phyloP scores from a whole-genome alignment of 768 basidiomycete genomes.

The Fistulinella prunicolor region DNA sequence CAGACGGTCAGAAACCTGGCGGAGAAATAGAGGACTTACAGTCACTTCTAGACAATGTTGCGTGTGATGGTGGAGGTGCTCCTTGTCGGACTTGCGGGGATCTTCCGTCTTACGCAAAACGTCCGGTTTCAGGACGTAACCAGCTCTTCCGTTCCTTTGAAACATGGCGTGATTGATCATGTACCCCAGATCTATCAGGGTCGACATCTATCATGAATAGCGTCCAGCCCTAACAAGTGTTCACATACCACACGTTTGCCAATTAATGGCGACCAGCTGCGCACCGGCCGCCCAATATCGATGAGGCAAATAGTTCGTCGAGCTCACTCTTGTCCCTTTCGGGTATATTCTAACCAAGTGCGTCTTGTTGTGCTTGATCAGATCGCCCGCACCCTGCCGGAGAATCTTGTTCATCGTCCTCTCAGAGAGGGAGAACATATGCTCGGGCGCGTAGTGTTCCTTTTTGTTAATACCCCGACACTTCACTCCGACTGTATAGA shows the following conservation, averaged over 20 bases:
- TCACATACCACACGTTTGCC: constrained; percentile 89
- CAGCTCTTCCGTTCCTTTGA: constrained; percentile 80
- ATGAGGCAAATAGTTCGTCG: constrained; percentile 87
- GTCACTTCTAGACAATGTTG: constrained; percentile 64
- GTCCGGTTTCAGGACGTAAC: constrained; percentile 87
- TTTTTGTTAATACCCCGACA: constrained; percentile 88
- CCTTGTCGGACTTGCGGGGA: constrained; percentile 55
- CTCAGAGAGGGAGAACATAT: constrained; percentile 94
- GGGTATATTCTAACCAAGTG: constrained; percentile 89
- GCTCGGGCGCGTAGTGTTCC: constrained; percentile 78
- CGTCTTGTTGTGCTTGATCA: constrained; percentile 82
- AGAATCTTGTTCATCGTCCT: constrained; percentile 72
- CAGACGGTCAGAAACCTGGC: background rate
- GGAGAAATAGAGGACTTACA: constrained; percentile 36
- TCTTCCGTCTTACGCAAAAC: constrained; percentile 60
- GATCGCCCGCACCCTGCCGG: constrained; percentile 60
- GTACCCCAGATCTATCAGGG: constrained; percentile 72
- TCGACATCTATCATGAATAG: background rate
- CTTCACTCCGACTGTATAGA: constrained; percentile 96
- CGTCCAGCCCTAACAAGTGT: too few species aligned
- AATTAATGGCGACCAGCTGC: constrained; percentile 93
- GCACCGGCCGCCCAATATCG: constrained; percentile 86
- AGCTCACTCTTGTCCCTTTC: constrained; percentile 74
- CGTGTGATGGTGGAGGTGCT: constrained; percentile 49
- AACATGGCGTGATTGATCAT: constrained; percentile 98